Percentiles rank a stretch among this genome's conserved stretches.
Conservation (phyloP, 2,329 filamentous ascomycete species). For the Verticillium dahliae region DNA sequence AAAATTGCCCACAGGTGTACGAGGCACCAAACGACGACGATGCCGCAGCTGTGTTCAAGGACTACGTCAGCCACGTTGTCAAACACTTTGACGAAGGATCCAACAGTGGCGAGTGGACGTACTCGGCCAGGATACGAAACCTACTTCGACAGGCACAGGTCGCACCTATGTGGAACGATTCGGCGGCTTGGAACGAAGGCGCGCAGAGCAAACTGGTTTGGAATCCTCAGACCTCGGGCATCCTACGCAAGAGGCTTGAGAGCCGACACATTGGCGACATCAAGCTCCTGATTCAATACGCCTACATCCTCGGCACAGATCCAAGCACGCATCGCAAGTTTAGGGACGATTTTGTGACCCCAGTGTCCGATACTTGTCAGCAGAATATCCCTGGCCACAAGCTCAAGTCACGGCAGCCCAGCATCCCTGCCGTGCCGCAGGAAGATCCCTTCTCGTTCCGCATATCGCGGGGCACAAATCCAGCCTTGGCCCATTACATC, state of each 20-base stretch:
- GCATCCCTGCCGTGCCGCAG: background rate
- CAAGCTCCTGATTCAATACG: conserved; percentile 29
- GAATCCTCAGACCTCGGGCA: conserved; percentile 33
- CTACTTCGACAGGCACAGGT: conserved; percentile 32
- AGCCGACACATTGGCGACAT: conserved; percentile 35
- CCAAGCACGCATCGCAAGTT: conserved; percentile 18
- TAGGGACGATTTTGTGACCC: conserved; percentile 26
- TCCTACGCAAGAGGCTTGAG: conserved; percentile 36
- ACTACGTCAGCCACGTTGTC: conserved; percentile 39
- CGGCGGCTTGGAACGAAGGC: conserved; percentile 23
- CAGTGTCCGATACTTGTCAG: conserved; percentile 27
- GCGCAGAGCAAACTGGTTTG: conserved; percentile 22
- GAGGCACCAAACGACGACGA: conserved; percentile 33
- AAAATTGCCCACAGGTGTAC: conserved; percentile 35
- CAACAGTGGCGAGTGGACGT: conserved; percentile 34
- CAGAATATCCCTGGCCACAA: conserved; percentile 27
- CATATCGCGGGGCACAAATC: conserved; percentile 26
- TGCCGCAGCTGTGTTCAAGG: conserved; percentile 30
- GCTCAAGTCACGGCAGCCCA: conserved; percentile 7
- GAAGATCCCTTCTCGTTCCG: conserved; percentile 27
- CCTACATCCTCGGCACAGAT: conserved; percentile 29
- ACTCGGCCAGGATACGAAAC: conserved; percentile 37
- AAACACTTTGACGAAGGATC: conserved; percentile 38
- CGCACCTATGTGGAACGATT: conserved; percentile 28
- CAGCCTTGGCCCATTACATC: conserved; percentile 26